phyloP scores from a whole-genome alignment of 306 rosid species.

The Cicer chorassanicum region DNA sequence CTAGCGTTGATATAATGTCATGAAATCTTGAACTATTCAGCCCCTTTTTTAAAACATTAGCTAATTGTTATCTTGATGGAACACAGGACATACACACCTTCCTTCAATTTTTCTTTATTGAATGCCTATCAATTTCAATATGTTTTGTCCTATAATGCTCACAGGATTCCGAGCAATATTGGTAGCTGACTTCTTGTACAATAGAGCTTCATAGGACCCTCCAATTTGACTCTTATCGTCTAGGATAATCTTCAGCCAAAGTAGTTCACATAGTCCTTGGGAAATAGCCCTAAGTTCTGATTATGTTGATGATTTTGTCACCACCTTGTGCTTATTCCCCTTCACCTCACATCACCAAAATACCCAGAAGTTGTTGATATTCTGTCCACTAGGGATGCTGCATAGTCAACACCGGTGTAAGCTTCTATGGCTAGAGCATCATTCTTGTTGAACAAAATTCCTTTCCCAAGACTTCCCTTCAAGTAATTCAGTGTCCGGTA shows the following conservation, averaged over 20 bases:
- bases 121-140: background rate
- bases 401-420: background rate
- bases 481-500: no score
- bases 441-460: background rate
- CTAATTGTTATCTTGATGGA: background rate
- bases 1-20: background rate
- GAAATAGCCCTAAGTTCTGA: background rate
- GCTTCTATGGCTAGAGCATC: background rate
- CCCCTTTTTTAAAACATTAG: background rate
- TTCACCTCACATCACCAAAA: conserved; percentile 2
- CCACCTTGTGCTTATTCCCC: background rate
- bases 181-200: conserved; percentile 8
- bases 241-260: background rate
- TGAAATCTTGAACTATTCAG: background rate
- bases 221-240: background rate
- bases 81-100: background rate
- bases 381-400: background rate
- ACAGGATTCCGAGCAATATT: background rate
- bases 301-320: background rate
- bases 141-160: background rate
- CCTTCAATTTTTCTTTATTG: no score
- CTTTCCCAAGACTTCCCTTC: background rate
- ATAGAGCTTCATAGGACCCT: background rate
- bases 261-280: background rate
- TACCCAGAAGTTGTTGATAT: background rate